These are phyloP conservation scores for Dryadomyces quercivorus DNA, from an alignment of 2,329 filamentous ascomycete species.

Conservation along the genomic window DNA sequence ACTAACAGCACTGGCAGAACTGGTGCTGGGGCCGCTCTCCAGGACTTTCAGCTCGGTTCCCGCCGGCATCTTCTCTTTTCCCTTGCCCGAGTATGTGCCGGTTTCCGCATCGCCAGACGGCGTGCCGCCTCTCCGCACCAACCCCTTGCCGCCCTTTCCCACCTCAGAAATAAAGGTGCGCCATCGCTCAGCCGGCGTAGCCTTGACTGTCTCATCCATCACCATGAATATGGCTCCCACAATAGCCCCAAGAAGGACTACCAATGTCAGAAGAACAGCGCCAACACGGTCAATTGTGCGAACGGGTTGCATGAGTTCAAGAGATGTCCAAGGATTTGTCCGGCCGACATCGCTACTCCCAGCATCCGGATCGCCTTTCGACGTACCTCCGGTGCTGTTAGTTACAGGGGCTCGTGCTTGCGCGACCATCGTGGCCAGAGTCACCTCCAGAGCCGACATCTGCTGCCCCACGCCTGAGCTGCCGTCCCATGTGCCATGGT, in stretches of 20 bases:
- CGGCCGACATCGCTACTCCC: slow-evolving; percentile 21
- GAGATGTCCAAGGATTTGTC: neutral
- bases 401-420: slow-evolving; percentile 29
- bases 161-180: neutral
- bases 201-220: neutral
- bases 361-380: slow-evolving; percentile 35
- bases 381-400: slow-evolving; percentile 45
- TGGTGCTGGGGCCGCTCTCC: neutral
- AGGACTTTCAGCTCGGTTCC: neutral
- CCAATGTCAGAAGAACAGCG: slow-evolving; percentile 39
- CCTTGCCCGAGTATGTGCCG: neutral
- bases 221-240: slow-evolving; percentile 39
- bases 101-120: neutral
- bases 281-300: slow-evolving; percentile 38
- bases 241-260: slow-evolving; percentile 33
- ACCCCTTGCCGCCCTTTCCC: neutral
- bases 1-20: neutral
- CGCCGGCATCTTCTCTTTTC: neutral
- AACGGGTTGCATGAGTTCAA: slow-evolving; percentile 20
- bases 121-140: neutral
- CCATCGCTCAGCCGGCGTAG: neutral
- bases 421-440: neutral
- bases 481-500: slow-evolving; percentile 41
- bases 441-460: slow-evolving; percentile 47
- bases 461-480: slow-evolving; percentile 53